Percentiles rank a stretch among this genome's conserved stretches.
Conservation (phyloP, 2,329 filamentous ascomycete species). For the Arthroderma sp. region DNA sequence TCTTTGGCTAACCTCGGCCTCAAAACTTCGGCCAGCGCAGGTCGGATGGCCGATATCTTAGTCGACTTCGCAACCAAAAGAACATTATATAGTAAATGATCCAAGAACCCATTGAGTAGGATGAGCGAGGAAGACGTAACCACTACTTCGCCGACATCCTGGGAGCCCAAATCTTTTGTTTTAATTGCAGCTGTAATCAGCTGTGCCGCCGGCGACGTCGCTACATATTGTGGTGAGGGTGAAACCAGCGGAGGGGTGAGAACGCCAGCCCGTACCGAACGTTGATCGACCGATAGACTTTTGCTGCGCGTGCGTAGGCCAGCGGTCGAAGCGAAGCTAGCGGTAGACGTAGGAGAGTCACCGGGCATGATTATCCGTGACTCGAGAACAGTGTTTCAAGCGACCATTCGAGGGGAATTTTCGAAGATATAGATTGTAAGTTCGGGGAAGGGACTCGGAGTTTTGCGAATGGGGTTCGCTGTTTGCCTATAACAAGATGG, state of each 20-base stretch:
- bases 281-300: slow-evolving; percentile 27
- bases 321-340: slow-evolving; percentile 3
- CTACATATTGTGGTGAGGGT: slow-evolving; percentile 77
- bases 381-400: background rate
- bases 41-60: slow-evolving; percentile 58
- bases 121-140: slow-evolving; percentile 61
- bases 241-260: slow-evolving; percentile 57
- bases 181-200: slow-evolving; percentile 84
- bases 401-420: background rate
- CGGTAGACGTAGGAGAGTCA: slow-evolving; percentile 1
- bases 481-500: too few relatives aligned
- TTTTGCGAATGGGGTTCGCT: too few relatives aligned
- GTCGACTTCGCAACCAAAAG: slow-evolving; percentile 71
- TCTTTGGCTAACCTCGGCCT: slow-evolving; percentile 81
- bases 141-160: slow-evolving; percentile 56
- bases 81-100: slow-evolving; percentile 84
- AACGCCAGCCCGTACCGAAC: slow-evolving; percentile 24
- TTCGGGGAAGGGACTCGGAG: background rate
- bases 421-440: background rate
- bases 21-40: slow-evolving; percentile 72
- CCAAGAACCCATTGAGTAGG: slow-evolving; percentile 82
- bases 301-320: slow-evolving; percentile 19
- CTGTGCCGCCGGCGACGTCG: slow-evolving; percentile 73
- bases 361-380: slow-evolving; percentile 6
- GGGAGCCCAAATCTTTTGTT: slow-evolving; percentile 52